Percentiles rank a stretch among this genome's conserved stretches.
Conservation (phyloP, 2,329 filamentous ascomycete genomes). For the Verticillium albo-atrum region DNA sequence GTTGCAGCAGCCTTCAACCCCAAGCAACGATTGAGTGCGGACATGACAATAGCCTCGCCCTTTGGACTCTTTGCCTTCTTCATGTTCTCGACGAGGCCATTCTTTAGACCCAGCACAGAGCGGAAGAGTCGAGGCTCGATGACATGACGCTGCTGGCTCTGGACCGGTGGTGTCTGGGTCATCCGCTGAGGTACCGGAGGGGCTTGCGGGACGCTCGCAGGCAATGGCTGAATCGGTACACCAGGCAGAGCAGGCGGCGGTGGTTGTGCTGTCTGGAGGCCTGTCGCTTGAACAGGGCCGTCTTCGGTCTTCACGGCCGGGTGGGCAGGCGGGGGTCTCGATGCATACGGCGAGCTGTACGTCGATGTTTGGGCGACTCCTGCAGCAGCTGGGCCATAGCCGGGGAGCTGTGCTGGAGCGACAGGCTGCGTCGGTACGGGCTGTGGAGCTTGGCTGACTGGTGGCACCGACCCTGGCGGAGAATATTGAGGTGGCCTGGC, state of each 20-base stretch:
- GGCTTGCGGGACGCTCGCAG: slow-evolving; percentile 7
- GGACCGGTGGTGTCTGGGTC: slow-evolving; percentile 8
- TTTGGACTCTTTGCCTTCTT: slow-evolving; percentile 35
- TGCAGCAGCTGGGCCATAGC: slow-evolving; percentile 14
- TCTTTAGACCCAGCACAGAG: slow-evolving; percentile 41
- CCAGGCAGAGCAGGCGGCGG: slow-evolving; percentile 5
- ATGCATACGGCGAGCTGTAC: slow-evolving; percentile 25
- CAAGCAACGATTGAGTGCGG: slow-evolving; percentile 46
- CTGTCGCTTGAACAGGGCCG: slow-evolving; percentile 5
- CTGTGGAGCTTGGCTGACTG: slow-evolving; percentile 11
- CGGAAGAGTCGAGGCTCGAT: slow-evolving; percentile 39
- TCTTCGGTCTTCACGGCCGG: slow-evolving; percentile 13
- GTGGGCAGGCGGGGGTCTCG: slow-evolving; percentile 17
- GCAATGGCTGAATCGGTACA: slow-evolving; percentile 7
- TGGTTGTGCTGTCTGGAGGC: neutral
- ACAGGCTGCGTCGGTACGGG: slow-evolving; percentile 18
- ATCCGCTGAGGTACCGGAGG: slow-evolving; percentile 3
- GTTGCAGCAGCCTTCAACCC: slow-evolving; percentile 40
- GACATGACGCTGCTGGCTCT: slow-evolving; percentile 23
- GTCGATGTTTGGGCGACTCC: slow-evolving; percentile 15
- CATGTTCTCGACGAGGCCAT: slow-evolving; percentile 41
- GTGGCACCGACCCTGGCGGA: slow-evolving; percentile 7
- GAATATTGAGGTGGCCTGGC: slow-evolving; percentile 11
- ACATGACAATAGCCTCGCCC: slow-evolving; percentile 45
- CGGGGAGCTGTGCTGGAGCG: slow-evolving; percentile 16